These are phyloP conservation scores for Neofusicoccum umdonicola DNA, from an alignment of 2,329 filamentous ascomycete species.

Conservation along the genomic window DNA sequence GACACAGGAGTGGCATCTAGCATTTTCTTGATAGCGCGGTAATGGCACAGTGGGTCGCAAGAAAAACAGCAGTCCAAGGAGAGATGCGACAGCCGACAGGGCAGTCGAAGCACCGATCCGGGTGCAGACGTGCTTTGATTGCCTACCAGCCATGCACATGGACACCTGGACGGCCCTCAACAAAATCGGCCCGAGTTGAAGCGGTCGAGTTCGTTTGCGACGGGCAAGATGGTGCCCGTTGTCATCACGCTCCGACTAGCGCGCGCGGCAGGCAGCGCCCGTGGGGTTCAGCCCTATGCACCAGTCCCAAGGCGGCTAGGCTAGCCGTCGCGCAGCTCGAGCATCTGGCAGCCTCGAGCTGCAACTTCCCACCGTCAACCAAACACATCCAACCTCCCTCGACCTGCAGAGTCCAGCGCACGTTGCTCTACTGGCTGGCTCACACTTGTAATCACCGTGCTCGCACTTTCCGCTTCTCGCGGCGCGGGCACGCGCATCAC, in stretches of 20 bases:
- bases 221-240: too few species aligned
- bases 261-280: not conserved
- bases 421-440: not conserved
- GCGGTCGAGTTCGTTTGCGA: too few species aligned
- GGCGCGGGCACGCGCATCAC: too few species aligned
- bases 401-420: not conserved
- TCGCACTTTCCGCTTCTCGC: not conserved
- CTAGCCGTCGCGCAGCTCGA: not conserved
- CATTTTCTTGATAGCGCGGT: not conserved
- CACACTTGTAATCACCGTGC: not conserved
- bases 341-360: constrained; percentile 8
- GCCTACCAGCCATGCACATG: too few species aligned
- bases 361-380: not conserved
- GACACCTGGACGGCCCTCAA: too few species aligned
- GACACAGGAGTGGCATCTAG: not conserved
- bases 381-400: not conserved
- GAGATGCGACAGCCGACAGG: too few species aligned
- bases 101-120: too few species aligned
- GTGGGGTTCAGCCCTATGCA: not conserved
- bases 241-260: not conserved
- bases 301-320: not conserved
- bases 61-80: too few species aligned
- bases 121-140: too few species aligned
- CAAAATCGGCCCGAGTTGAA: too few species aligned
- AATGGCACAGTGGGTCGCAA: not conserved